Conservation (phyloP, 1,284 basidiomycete species). For the Sphaerobolus stellatus region DNA sequence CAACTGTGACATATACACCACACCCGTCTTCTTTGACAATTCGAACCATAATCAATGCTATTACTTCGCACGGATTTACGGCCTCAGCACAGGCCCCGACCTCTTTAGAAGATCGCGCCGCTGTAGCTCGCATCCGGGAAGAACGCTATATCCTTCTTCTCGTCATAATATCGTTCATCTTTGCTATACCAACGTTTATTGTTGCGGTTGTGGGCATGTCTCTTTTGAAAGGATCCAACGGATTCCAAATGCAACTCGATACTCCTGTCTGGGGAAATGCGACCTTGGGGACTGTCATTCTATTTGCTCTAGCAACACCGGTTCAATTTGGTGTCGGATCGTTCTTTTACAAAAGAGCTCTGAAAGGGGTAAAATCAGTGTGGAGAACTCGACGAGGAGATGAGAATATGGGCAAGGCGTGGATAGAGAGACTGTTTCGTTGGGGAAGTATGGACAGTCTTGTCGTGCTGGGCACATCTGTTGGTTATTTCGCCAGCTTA, state of each 20-base stretch:
- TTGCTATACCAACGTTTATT: slow-evolving; percentile 77
- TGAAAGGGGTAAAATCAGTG: slow-evolving; percentile 55
- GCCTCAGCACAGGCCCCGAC: slow-evolving; percentile 59
- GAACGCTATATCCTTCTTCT: slow-evolving; percentile 54
- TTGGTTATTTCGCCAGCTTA: slow-evolving; percentile 77
- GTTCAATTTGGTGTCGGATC: slow-evolving; percentile 63
- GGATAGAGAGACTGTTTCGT: slow-evolving; percentile 54
- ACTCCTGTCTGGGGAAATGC: slow-evolving; percentile 65
- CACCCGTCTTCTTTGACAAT: slow-evolving; percentile 59
- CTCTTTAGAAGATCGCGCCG: slow-evolving; percentile 51
- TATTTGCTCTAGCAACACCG: slow-evolving; percentile 69
- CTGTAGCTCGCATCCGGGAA: too few species aligned
- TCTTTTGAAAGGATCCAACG: slow-evolving; percentile 51
- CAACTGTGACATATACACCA: slow-evolving; percentile 67
- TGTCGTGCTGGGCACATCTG: slow-evolving; percentile 68
- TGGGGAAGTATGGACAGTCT: slow-evolving; percentile 88
- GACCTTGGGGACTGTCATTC: slow-evolving; percentile 56
- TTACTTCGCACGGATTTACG: slow-evolving; percentile 54
- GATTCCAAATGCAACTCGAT: slow-evolving; percentile 54
- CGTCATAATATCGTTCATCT: slow-evolving; percentile 56
- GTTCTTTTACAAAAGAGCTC: slow-evolving; percentile 44
- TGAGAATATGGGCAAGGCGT: slow-evolving; percentile 22
- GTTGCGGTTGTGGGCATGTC: slow-evolving; percentile 79
- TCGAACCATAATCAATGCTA: slow-evolving; percentile 54
- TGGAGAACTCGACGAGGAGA: slow-evolving; percentile 56